Percentiles rank a stretch among this genome's conserved stretches.
phyloP scores from a whole-genome alignment of 2,329 filamentous ascomycete species.

The Emergomyces orientalis region DNA sequence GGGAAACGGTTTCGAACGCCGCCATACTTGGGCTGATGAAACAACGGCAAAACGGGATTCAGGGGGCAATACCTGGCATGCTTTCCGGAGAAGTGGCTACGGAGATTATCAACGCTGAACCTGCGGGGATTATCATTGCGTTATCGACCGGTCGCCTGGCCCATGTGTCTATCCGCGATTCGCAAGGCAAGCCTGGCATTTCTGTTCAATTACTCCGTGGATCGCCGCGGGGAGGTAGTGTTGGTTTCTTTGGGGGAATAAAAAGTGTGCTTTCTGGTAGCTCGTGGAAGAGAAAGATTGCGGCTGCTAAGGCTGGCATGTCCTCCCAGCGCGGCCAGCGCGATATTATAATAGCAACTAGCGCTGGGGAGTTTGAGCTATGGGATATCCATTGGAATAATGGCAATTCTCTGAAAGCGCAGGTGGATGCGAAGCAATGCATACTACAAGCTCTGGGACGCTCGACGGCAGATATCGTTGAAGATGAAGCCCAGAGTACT shows the following conservation, averaged over 20 bases:
- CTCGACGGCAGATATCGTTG: slow-evolving; percentile 39
- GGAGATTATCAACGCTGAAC: slow-evolving; percentile 74
- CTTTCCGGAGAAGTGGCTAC: slow-evolving; percentile 68
- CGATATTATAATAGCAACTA: slow-evolving; percentile 69
- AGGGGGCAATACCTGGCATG: slow-evolving; percentile 63
- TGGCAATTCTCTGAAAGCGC: slow-evolving; percentile 63
- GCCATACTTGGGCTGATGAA: slow-evolving; percentile 75
- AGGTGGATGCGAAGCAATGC: slow-evolving; percentile 58
- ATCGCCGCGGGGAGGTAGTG: slow-evolving; percentile 44
- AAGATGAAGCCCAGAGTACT: slow-evolving; percentile 46
- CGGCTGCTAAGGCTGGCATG: slow-evolving; percentile 65
- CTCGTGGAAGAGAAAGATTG: slow-evolving; percentile 65
- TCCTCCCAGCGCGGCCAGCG: slow-evolving; percentile 70
- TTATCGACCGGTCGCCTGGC: slow-evolving; percentile 80
- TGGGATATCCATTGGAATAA: slow-evolving; percentile 89
- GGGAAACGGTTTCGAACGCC: slow-evolving; percentile 88
- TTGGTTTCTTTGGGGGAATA: slow-evolving; percentile 72
- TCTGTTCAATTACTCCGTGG: slow-evolving; percentile 65
- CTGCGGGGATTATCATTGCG: slow-evolving; percentile 72
- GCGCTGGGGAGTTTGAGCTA: slow-evolving; percentile 65
- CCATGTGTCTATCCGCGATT: slow-evolving; percentile 76
- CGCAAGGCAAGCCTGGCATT: slow-evolving; percentile 75
- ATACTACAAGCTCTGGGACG: slow-evolving; percentile 55
- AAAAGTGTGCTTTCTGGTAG: slow-evolving; percentile 64
- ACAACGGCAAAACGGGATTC: slow-evolving; percentile 70